These are phyloP conservation scores for Panicum hallii DNA, from an alignment of 202 grass and related monocot genomes.

Conservation along the genomic window DNA sequence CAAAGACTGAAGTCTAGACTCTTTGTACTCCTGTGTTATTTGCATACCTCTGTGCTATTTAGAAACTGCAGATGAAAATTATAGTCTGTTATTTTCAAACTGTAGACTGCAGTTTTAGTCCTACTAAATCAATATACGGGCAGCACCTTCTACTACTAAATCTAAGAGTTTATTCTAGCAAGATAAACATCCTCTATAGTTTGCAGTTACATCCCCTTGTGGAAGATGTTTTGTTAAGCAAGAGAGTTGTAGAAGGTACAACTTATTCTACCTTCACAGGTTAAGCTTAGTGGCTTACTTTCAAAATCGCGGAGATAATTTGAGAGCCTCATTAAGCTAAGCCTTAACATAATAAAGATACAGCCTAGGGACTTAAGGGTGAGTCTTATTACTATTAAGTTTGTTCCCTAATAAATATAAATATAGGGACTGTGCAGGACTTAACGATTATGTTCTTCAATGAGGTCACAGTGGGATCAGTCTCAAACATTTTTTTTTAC, in stretches of 20 bases:
- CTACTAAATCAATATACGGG: conserved; percentile 14
- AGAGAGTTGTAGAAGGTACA: conserved; percentile 19
- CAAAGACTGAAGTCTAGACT: neutral
- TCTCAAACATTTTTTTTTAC: neutral
- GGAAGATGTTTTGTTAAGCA: conserved; percentile 22
- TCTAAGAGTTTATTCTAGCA: neutral
- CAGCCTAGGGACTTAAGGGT: neutral
- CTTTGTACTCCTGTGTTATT: neutral
- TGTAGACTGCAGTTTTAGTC: neutral
- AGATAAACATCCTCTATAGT: conserved; percentile 4
- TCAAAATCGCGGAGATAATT: neutral
- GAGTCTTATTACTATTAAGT: neutral
- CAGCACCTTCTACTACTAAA: neutral
- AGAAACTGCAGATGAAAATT: neutral
- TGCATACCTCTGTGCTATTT: neutral
- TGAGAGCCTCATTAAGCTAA: neutral
- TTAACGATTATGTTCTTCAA: neutral
- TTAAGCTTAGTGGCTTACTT: conserved; percentile 1
- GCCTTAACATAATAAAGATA: conserved; percentile 3
- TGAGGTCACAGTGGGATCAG: neutral
- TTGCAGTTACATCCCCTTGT: conserved; percentile 12
- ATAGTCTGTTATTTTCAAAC: conserved; percentile 14
- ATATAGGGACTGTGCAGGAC: neutral
- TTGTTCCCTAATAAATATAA: neutral
- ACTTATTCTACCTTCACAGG: neutral